Percentiles rank a stretch among this genome's conserved stretches.
These are phyloP conservation scores for Apium graveolens DNA, from an alignment of 129 eudicot genomes.

Conservation along the genomic window DNA sequence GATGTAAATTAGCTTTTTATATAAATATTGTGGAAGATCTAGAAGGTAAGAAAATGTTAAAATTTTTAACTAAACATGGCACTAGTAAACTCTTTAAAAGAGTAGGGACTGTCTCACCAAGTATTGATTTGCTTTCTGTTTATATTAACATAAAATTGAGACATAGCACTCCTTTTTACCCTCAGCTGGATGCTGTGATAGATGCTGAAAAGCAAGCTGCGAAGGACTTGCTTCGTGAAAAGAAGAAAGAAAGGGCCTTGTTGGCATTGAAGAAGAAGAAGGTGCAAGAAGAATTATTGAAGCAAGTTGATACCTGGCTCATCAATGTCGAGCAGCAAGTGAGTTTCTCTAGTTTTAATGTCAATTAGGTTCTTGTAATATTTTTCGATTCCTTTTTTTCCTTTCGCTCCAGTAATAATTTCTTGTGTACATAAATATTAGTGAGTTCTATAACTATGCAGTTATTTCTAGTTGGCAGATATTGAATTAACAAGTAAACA, in stretches of 20 bases:
- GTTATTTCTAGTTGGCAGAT: constrained; percentile 77
- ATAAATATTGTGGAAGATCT: not conserved
- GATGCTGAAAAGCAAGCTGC: constrained; percentile 99
- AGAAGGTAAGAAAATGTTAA: not conserved
- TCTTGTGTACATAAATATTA: not conserved
- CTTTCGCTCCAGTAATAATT: not conserved
- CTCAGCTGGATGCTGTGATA: constrained; percentile 78
- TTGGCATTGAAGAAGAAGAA: constrained; percentile 82
- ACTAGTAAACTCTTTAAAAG: not conserved
- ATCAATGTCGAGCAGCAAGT: constrained; percentile 97
- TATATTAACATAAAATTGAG: not conserved
- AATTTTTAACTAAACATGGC: not conserved
- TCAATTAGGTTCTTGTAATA: not conserved
- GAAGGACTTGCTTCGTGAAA: constrained; percentile 85
- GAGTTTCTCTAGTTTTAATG: constrained; percentile 15
- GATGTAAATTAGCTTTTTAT: not conserved
- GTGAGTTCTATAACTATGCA: not conserved
- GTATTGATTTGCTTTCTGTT: not conserved
- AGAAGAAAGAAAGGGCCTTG: constrained; percentile 92
- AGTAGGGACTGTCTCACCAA: not conserved
- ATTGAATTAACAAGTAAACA: constrained; percentile 94
- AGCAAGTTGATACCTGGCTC: constrained; percentile 89
- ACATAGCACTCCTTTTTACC: not conserved
- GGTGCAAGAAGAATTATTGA: constrained; percentile 86
- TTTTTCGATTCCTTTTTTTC: not conserved